Evolutionary conservation across 1,284 basidiomycete genomes (phyloP).

Genomic region (Sporisorium scitamineum): DNA sequence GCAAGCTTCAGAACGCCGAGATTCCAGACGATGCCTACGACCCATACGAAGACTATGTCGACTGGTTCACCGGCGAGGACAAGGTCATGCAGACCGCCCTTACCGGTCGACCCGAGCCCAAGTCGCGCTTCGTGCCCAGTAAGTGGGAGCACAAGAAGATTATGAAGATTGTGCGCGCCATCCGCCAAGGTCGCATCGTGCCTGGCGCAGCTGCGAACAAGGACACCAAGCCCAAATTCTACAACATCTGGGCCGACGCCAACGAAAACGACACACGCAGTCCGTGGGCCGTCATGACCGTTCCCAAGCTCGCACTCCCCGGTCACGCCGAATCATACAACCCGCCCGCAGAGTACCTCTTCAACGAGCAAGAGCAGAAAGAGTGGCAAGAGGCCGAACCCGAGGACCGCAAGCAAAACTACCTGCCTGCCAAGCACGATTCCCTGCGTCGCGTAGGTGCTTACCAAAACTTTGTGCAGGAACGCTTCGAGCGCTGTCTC

Average conservation of each 20-base stretch:
- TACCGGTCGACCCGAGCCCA: constrained; percentile 91
- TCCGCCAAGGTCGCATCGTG: constrained; percentile 91
- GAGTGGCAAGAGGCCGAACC: constrained; percentile 87
- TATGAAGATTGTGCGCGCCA: constrained; percentile 99
- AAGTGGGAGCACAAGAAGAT: constrained; percentile 99
- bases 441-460: constrained; percentile 90
- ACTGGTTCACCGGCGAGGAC: constrained; percentile 97
- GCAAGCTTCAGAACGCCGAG: constrained; percentile 87
- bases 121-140: constrained; percentile 94
- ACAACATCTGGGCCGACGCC: constrained; percentile 84
- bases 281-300: constrained; percentile 75
- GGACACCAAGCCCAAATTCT: constrained; percentile 81
- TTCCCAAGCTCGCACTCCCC: constrained; percentile 90
- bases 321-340: constrained; percentile 97
- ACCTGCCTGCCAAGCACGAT: constrained; percentile 87
- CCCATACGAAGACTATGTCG: constrained; percentile 88
- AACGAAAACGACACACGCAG: constrained; percentile 70
- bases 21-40: constrained; percentile 86
- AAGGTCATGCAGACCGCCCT: constrained; percentile 94
- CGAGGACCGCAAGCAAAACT: constrained; percentile 91
- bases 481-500: constrained; percentile 92
- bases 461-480: constrained; percentile 90
- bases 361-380: constrained; percentile 84
- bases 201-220: constrained; percentile 79
- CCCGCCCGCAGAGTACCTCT: constrained; percentile 96